Conservation (phyloP, 805 yeast species). For the Metschnikowia noctiluminum region DNA sequence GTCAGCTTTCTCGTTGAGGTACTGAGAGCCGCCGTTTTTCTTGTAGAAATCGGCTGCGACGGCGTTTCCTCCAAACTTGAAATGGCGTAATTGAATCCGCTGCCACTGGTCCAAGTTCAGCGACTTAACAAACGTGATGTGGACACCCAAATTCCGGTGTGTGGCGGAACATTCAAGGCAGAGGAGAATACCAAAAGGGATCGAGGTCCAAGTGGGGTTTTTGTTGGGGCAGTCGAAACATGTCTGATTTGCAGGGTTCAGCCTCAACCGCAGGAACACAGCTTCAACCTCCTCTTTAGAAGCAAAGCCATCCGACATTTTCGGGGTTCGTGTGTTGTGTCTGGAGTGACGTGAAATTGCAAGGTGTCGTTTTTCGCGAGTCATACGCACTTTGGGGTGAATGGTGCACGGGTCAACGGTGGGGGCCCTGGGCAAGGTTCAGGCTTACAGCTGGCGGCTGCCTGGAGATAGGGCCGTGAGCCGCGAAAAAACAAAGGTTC, state of each 20-base stretch:
- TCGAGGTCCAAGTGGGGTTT: constrained; percentile 98
- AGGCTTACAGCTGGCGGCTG: no score
- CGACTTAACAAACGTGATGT: constrained; percentile 91
- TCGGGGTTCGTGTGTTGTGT: not conserved
- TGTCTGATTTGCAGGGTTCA: constrained; percentile 69
- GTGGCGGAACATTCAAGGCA: constrained; percentile 95
- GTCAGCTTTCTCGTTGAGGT: constrained; percentile 51
- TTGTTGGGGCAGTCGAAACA: constrained; percentile 94
- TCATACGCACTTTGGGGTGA: not conserved
- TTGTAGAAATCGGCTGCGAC: constrained; percentile 77
- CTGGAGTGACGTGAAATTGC: not conserved
- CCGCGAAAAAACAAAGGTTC: no score
- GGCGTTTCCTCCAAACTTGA: constrained; percentile 92
- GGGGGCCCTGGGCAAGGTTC: not conserved
- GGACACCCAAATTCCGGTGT: constrained; percentile 95
- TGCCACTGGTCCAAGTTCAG: constrained; percentile 94
- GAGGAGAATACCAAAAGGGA: constrained; percentile 88
- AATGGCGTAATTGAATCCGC: constrained; percentile 80
- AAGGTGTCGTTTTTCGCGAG: not conserved
- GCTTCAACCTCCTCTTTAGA: constrained; percentile 65
- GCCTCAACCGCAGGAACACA: constrained; percentile 60
- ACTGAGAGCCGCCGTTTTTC: constrained; percentile 82
- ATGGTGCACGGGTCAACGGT: constrained; percentile 3
- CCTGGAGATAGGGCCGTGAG: no score
- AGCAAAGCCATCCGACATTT: constrained; percentile 51